Evolutionary conservation across 805 yeast species (phyloP), one percentile per base, ranked within the genome.

Genomic region (Ogataea henricii): DNA sequence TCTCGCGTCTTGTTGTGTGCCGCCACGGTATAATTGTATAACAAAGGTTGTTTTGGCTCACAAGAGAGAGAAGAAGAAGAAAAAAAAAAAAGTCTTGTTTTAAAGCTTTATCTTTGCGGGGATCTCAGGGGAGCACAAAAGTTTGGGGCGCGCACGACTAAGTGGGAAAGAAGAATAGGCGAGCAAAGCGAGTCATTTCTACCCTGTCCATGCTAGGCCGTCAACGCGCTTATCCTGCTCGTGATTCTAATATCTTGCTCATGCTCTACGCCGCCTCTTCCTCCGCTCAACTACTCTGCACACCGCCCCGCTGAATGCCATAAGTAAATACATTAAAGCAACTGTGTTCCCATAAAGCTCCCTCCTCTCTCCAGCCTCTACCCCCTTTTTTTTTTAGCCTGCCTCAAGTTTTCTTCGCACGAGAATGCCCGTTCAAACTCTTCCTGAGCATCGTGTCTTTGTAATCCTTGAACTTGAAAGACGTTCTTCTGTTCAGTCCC

Each of bases 401-500:
- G 6, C n/a, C 30, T 30, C 18, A 30, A n/a, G 8, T 17, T 17
- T 34, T 34, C 5, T 20, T 34, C 4, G 18, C 22, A 16, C 36
- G 22, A 10, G 46, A 29, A 7, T 46, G 48, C 6, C 52, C 60
- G 30, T 58, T 53, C 37, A 58, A 18, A 40, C 65, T 61, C 35
- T 52, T 55, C 26, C 58, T 52, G 18, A 56, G 32, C 64, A 64
- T 56, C n/a, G 51, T 45, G 16, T 26, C 46, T 40, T 51, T 57
- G 49, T 61, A 63, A 22, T 62, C 66, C 21, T 53, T 58, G 37
- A 61, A 63, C 30, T 50, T 57, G 53, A 61, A 60, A 1, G 64
- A 59, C 2, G 44, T 37, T n/a, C 43, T 29, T 26, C 45, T 37
- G 23, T 25, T 27, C 29, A 32, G 10, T 3, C 30, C 30, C 10